Conservation (phyloP, 148 eudicot genomes). For the Heliamphora exappendiculata region DNA sequence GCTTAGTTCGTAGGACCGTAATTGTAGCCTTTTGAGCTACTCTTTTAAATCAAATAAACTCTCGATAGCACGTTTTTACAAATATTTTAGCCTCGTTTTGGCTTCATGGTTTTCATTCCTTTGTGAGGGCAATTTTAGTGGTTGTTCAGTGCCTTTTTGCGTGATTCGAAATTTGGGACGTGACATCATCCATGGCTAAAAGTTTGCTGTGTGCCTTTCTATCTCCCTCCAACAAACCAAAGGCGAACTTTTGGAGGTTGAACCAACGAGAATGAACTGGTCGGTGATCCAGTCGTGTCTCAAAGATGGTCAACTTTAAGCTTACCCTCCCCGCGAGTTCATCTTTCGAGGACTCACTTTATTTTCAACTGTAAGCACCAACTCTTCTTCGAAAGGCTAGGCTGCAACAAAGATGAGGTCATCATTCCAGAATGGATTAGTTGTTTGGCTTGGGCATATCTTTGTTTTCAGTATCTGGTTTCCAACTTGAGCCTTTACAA, state of each 20-base stretch:
- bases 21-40: too few relatives aligned
- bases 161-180: too few relatives aligned
- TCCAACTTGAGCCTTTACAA: constrained; percentile 54
- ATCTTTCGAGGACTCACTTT: constrained; percentile 39
- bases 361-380: constrained; percentile 51
- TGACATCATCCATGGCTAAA: too few relatives aligned
- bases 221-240: constrained; percentile 22
- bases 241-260: constrained; percentile 42
- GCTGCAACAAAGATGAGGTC: constrained; percentile 69
- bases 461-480: constrained; percentile 46
- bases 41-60: too few relatives aligned
- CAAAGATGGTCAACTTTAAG: constrained; percentile 39
- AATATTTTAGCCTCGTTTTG: too few relatives aligned
- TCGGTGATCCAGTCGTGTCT: constrained; percentile 48
- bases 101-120: too few relatives aligned
- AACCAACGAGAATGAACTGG: constrained; percentile 42
- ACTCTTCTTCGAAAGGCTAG: constrained; percentile 62
- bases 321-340: constrained; percentile 39
- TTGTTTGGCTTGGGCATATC: constrained; percentile 40
- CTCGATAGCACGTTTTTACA: too few relatives aligned
- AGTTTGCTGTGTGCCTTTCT: too few relatives aligned
- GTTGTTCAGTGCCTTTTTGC: too few relatives aligned
- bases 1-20: too few relatives aligned
- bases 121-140: too few relatives aligned
- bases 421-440: constrained; percentile 72